Evolutionary conservation across 345 rosid species (phyloP).

Genomic region (Bretschneidera sinensis): DNA sequence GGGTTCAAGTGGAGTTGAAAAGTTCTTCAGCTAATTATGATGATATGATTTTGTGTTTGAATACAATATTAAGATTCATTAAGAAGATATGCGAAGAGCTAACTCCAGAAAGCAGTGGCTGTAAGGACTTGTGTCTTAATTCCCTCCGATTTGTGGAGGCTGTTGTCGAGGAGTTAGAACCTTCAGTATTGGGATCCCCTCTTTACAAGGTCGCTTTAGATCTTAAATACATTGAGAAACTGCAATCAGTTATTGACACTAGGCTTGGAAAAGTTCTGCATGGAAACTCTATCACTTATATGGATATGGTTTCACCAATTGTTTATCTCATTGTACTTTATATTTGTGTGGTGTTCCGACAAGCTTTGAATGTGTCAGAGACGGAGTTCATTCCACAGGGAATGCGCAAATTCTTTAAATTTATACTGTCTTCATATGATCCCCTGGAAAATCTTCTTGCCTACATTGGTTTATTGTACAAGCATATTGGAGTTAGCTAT

Average conservation of each 20-base stretch:
- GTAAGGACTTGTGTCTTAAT: slow-evolving; percentile 11
- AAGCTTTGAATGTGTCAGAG: slow-evolving; percentile 7
- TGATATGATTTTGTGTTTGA: slow-evolving; percentile 36
- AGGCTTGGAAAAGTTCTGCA: slow-evolving; percentile 17
- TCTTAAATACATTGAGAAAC: slow-evolving; percentile 27
- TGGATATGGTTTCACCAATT: slow-evolving; percentile 48
- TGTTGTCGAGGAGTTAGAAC: slow-evolving; percentile 37
- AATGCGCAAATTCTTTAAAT: slow-evolving; percentile 21
- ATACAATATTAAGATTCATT: slow-evolving; percentile 31
- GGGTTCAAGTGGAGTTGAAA: slow-evolving; percentile 35
- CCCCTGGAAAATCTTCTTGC: slow-evolving; percentile 31
- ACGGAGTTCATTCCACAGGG: slow-evolving; percentile 18
- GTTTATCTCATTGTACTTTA: slow-evolving; percentile 37
- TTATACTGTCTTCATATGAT: slow-evolving; percentile 29
- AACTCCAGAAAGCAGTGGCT: slow-evolving; percentile 11
- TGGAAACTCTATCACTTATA: slow-evolving; percentile 19
- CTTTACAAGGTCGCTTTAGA: slow-evolving; percentile 45
- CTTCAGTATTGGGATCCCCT: slow-evolving; percentile 45
- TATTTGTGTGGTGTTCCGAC: slow-evolving; percentile 25
- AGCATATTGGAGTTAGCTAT: slow-evolving; percentile 21
- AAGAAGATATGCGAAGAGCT: slow-evolving; percentile 28
- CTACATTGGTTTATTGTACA: slow-evolving; percentile 28
- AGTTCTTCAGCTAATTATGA: slow-evolving; percentile 24
- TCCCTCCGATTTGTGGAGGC: slow-evolving; percentile 33
- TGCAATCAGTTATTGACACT: slow-evolving; percentile 16